Evolutionary conservation across 192 early-diverging fungal species (phyloP).

Genomic region (Oehlia diaphana): DNA sequence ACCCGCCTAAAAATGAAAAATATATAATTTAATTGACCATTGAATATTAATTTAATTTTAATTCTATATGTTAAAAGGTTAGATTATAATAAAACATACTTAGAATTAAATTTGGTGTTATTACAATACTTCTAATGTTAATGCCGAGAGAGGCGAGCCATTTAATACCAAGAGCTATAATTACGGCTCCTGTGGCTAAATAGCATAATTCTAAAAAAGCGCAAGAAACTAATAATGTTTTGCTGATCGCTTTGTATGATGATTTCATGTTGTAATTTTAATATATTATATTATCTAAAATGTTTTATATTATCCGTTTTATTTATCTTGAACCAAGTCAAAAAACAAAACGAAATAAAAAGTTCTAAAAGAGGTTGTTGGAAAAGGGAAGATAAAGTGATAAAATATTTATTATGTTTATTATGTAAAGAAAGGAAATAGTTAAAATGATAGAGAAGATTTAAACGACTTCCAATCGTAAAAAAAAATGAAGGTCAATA

Average conservation of each 20-base stretch:
- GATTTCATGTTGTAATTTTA: background rate
- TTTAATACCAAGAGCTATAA: background rate
- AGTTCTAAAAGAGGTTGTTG: background rate
- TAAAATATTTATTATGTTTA: background rate
- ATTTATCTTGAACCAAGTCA: background rate
- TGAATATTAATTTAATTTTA: background rate
- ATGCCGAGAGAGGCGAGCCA: background rate
- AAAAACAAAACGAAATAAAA: background rate
- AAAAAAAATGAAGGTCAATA: background rate
- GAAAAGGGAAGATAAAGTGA: background rate
- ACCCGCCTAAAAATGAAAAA: background rate
- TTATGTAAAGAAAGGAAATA: background rate
- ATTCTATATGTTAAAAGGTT: background rate
- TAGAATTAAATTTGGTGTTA: background rate
- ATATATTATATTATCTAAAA: background rate
- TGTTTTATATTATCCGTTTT: background rate
- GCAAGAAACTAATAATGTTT: background rate
- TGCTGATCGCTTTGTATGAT: slow-evolving; percentile 9
- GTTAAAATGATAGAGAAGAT: background rate
- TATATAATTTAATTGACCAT: background rate
- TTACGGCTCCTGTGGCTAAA: background rate
- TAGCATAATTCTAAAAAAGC: slow-evolving; percentile 13
- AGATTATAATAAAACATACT: slow-evolving; percentile 4
- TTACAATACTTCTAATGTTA: slow-evolving; percentile 10
- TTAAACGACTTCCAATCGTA: background rate